These are phyloP conservation scores for Plasmodium adleri DNA, from an alignment of 169 alveolate species.

Conservation along the genomic window DNA sequence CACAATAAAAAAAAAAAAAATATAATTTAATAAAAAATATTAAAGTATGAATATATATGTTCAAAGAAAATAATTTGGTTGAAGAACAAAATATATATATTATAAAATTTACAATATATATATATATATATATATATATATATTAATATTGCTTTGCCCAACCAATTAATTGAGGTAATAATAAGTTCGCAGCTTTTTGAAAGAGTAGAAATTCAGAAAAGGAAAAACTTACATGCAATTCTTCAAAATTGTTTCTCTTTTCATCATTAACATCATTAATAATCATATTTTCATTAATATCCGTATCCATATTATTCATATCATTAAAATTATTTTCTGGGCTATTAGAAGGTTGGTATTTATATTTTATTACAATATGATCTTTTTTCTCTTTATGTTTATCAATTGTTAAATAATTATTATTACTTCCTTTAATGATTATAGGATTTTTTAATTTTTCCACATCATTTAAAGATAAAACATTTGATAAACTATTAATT, in stretches of 20 bases:
- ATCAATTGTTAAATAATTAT: slow-evolving; percentile 57
- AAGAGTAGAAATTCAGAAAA: slow-evolving; percentile 64
- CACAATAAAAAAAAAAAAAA: not conserved
- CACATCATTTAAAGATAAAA: slow-evolving; percentile 37
- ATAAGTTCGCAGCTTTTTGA: slow-evolving; percentile 71
- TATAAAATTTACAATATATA: no score
- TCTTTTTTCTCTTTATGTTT: slow-evolving; percentile 66
- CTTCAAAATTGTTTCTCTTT: slow-evolving; percentile 50
- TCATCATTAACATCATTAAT: slow-evolving; percentile 48
- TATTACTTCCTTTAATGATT: slow-evolving; percentile 45
- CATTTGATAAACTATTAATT: slow-evolving; percentile 54
- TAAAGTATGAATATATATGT: no score
- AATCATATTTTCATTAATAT: slow-evolving; percentile 31
- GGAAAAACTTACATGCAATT: slow-evolving; percentile 53
- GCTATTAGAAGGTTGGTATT: slow-evolving; percentile 41
- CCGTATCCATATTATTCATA: slow-evolving; percentile 29
- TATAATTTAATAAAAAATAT: no score
- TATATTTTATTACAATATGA: slow-evolving; percentile 65
- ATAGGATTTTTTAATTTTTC: slow-evolving; percentile 62
- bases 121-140: no score
- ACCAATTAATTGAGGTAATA: slow-evolving; percentile 61
- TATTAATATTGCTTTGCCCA: slow-evolving; percentile 61
- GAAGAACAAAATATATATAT: no score
- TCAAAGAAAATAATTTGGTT: no score
- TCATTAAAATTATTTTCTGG: slow-evolving; percentile 49